phyloP scores from a whole-genome alignment of 768 basidiomycete species.

The Panus rudis region DNA sequence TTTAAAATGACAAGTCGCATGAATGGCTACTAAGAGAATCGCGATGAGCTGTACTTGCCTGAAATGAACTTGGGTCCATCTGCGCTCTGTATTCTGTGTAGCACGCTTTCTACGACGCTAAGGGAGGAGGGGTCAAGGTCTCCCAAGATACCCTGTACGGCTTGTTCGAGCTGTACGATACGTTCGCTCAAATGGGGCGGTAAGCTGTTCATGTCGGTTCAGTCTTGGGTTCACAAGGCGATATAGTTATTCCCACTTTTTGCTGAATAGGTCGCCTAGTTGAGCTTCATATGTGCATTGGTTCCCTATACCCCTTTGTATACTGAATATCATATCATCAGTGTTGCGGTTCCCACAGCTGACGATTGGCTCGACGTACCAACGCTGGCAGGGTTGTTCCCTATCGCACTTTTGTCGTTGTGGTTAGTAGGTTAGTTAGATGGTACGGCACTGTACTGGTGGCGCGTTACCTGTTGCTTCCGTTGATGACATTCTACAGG shows the following conservation, averaged over 20 bases:
- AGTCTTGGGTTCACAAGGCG: not conserved
- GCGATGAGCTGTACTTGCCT: not conserved
- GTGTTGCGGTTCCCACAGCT: not conserved
- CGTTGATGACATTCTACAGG: constrained; percentile 16
- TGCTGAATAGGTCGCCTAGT: too few species aligned
- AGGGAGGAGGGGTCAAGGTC: constrained; percentile 8
- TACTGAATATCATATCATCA: constrained; percentile 3
- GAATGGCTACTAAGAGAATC: too few species aligned
- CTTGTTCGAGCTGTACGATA: constrained; percentile 2
- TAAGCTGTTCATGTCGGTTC: not conserved
- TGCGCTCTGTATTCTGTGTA: constrained; percentile 13
- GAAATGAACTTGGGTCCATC: not conserved
- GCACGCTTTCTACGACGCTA: constrained; percentile 12
- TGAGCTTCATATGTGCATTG: constrained; percentile 15
- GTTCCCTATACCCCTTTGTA: constrained; percentile 12
- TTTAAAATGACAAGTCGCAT: too few species aligned
- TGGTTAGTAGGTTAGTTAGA: too few species aligned
- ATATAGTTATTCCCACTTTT: too few species aligned
- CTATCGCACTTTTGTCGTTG: constrained; percentile 19
- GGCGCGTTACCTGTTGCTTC: constrained; percentile 19
- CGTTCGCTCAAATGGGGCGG: constrained; percentile 1
- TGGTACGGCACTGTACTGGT: too few species aligned
- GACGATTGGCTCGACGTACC: constrained; percentile 6
- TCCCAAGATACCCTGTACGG: constrained; percentile 3
- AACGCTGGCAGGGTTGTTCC: constrained; percentile 19